A percentile compares a stretch with the other conserved stretches of the same genome.
Conservation (phyloP, 495 filamentous ascomycete genomes). For the Lasiosphaeriaceae sp. region DNA sequence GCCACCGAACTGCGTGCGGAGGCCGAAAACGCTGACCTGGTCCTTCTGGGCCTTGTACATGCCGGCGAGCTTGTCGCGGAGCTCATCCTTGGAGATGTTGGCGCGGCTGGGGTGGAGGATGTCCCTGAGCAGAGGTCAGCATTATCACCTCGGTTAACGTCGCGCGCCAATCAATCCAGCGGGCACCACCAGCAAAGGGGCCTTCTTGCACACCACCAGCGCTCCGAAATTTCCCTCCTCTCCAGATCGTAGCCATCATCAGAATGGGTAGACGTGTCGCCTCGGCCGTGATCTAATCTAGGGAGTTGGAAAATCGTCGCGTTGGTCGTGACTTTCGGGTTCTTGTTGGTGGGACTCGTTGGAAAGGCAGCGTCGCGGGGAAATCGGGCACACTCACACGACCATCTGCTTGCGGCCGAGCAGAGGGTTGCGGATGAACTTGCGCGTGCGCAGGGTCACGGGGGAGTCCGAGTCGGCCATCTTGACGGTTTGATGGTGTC, state of each 20-base stretch:
- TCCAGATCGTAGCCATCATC: not conserved
- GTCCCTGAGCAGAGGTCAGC: slow-evolving; percentile 58
- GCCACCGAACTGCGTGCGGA: slow-evolving; percentile 98
- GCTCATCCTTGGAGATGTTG: slow-evolving; percentile 98
- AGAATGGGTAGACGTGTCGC: not conserved
- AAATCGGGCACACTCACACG: slow-evolving; percentile 70
- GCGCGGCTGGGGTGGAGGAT: slow-evolving; percentile 98
- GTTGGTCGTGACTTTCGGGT: not conserved
- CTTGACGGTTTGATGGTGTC: slow-evolving; percentile 28
- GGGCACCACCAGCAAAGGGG: not conserved
- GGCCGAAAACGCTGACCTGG: slow-evolving; percentile 93
- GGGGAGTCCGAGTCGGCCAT: slow-evolving; percentile 85
- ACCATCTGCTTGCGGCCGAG: slow-evolving; percentile 99
- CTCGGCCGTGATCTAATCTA: not conserved
- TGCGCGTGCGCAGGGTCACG: slow-evolving; percentile 98
- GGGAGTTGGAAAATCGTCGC: slow-evolving; percentile 4
- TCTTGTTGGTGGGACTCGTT: not conserved
- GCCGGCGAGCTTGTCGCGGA: slow-evolving; percentile 88
- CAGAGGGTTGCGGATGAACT: slow-evolving; percentile 99
- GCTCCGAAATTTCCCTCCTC: not conserved
- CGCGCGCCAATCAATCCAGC: too few relatives aligned
- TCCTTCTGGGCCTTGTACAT: slow-evolving; percentile 98
- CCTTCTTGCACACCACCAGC: too few relatives aligned
- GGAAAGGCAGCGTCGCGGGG: not conserved
- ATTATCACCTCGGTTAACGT: not conserved